These are phyloP conservation scores for Xylaria scruposa DNA, from an alignment of 495 filamentous ascomycete genomes.

Conservation along the genomic window DNA sequence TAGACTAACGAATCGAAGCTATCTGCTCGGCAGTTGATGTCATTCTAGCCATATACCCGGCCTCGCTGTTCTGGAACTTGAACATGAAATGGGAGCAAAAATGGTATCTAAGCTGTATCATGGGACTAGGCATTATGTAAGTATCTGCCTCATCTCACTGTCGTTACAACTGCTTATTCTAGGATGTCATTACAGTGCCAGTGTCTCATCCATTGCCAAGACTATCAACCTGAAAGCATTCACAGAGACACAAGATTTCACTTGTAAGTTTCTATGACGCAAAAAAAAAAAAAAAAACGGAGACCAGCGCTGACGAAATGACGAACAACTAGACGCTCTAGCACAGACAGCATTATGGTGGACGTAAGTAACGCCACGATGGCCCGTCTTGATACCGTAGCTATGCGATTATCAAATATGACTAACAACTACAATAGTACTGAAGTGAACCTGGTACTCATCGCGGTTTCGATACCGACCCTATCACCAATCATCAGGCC, in stretches of 20 bases:
- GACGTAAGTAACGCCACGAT: slow-evolving; percentile 1
- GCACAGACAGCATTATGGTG: slow-evolving; percentile 4
- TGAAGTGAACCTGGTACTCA: neutral
- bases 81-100: slow-evolving; percentile 10
- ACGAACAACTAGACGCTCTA: neutral
- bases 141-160: neutral
- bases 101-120: neutral
- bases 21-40: slow-evolving; percentile 10
- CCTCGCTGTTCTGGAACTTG: slow-evolving; percentile 6
- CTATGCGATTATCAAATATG: neutral
- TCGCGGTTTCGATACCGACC: slow-evolving; percentile 10
- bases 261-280: neutral
- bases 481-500: slow-evolving; percentile 5
- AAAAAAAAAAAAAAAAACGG: too few relatives aligned
- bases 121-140: slow-evolving; percentile 4
- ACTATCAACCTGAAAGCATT: neutral
- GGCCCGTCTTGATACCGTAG: neutral
- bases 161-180: neutral
- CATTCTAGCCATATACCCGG: slow-evolving; percentile 1
- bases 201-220: neutral
- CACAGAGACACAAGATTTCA: neutral
- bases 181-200: neutral
- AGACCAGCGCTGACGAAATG: neutral
- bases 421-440: neutral
- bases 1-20: neutral